These are phyloP conservation scores for Tetradesmus lagerheimii DNA, from an alignment of 139 green algal species.

Conservation along the genomic window DNA sequence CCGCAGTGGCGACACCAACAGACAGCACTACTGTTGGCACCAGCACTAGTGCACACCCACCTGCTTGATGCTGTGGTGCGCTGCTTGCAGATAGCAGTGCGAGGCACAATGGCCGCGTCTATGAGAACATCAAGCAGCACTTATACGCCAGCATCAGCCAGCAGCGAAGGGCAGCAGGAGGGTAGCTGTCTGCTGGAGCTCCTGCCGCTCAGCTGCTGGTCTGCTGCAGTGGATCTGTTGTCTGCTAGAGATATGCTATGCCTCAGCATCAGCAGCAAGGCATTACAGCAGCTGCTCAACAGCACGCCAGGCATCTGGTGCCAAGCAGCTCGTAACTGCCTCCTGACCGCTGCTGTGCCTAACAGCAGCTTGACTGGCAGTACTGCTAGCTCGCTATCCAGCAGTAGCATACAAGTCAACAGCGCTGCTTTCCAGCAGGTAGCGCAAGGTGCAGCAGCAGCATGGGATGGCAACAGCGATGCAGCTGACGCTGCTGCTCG, in stretches of 20 bases:
- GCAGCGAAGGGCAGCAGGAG: constrained; percentile 2
- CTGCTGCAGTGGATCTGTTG: constrained; percentile 55
- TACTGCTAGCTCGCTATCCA: not conserved
- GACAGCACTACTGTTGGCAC: not conserved
- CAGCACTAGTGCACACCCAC: too few relatives aligned
- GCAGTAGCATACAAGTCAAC: not conserved
- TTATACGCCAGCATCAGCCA: not conserved
- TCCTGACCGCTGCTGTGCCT: not conserved
- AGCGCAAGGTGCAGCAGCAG: not conserved
- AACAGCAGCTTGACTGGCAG: not conserved
- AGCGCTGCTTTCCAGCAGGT: not conserved
- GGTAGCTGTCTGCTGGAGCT: constrained; percentile 29
- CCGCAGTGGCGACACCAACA: not conserved
- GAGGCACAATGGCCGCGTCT: constrained; percentile 61
- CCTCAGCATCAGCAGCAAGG: not conserved
- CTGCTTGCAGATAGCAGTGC: constrained; percentile 50
- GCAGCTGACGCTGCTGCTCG: not conserved
- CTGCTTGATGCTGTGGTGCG: not conserved
- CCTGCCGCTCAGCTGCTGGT: constrained; percentile 22
- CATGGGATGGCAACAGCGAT: not conserved
- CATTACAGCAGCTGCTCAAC: not conserved
- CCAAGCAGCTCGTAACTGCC: not conserved
- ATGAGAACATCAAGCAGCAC: constrained; percentile 43
- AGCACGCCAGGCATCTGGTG: constrained; percentile 13
- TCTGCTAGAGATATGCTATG: not conserved